phyloP scores from a whole-genome alignment of 805 yeast genomes.

The Ogataea ganodermae region DNA sequence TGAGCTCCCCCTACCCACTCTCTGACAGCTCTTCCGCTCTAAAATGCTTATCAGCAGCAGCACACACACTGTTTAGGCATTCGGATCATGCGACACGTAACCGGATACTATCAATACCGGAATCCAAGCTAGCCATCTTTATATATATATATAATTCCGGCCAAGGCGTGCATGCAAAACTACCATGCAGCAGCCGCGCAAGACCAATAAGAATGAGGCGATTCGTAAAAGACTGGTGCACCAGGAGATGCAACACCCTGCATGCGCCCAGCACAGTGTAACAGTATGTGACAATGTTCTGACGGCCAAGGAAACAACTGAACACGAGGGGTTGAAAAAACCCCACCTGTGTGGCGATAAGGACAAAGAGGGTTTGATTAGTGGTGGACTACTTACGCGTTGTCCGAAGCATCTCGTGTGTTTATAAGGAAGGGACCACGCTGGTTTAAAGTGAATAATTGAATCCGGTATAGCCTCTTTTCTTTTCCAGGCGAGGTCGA shows the following conservation, averaged over 20 bases:
- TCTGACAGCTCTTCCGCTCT: too few species aligned
- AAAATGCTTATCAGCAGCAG: too few species aligned
- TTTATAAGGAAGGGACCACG: too few species aligned
- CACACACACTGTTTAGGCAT: too few species aligned
- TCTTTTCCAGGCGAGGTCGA: not conserved
- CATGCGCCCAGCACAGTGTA: not conserved
- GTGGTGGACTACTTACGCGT: not conserved
- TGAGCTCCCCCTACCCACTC: too few species aligned
- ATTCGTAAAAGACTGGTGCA: not conserved
- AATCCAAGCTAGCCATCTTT: not conserved
- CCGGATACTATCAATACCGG: constrained; percentile 1
- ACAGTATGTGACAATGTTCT: not conserved
- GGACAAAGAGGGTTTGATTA: too few species aligned
- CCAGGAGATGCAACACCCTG: not conserved
- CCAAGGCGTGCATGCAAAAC: too few species aligned
- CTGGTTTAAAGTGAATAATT: not conserved
- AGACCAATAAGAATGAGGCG: not conserved
- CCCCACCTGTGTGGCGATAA: too few species aligned
- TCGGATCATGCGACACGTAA: not conserved
- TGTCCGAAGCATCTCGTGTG: not conserved
- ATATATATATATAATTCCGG: not conserved
- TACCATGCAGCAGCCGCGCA: not conserved
- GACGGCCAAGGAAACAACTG: not conserved
- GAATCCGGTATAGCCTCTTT: not conserved
- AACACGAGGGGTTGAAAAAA: too few species aligned